Percentiles rank a stretch among this genome's conserved stretches.
Evolutionary conservation across 2,329 filamentous ascomycete genomes (phyloP).

Genomic region (Colletotrichum siamense): DNA sequence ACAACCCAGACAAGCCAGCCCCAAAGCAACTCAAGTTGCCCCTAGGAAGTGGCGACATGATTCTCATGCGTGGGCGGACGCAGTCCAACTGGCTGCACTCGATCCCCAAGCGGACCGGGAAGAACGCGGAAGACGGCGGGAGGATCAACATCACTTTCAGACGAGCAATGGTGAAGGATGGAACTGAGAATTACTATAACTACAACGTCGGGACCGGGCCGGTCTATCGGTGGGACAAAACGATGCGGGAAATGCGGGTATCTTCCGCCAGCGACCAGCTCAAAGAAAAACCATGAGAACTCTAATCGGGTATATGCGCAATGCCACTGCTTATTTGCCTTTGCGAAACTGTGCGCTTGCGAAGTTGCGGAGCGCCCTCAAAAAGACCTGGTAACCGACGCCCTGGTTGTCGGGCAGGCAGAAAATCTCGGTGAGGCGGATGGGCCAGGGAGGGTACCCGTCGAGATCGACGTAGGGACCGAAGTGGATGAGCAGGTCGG

Average conservation of each 20-base stretch:
- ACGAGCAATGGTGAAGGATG: slow-evolving; percentile 71
- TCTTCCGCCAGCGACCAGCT: slow-evolving; percentile 31
- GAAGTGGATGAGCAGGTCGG: slow-evolving; percentile 89
- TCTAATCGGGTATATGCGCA: slow-evolving; percentile 14
- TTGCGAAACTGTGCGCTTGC: slow-evolving; percentile 88
- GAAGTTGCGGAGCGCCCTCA: slow-evolving; percentile 83
- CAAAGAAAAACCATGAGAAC: neutral
- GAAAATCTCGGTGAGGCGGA: slow-evolving; percentile 94
- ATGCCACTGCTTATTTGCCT: slow-evolving; percentile 58
- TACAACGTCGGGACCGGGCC: slow-evolving; percentile 79
- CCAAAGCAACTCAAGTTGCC: slow-evolving; percentile 52
- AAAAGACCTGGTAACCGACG: slow-evolving; percentile 93
- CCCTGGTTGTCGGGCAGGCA: slow-evolving; percentile 76
- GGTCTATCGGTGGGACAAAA: slow-evolving; percentile 71
- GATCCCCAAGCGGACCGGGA: slow-evolving; percentile 75
- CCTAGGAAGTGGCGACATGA: slow-evolving; percentile 75
- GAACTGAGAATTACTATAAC: slow-evolving; percentile 83
- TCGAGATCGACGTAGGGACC: slow-evolving; percentile 82
- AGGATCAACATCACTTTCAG: slow-evolving; percentile 82
- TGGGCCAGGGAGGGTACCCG: slow-evolving; percentile 96
- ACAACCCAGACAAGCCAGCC: neutral
- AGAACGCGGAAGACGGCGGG: slow-evolving; percentile 65
- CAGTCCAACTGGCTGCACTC: slow-evolving; percentile 80
- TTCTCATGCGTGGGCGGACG: slow-evolving; percentile 78
- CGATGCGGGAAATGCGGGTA: slow-evolving; percentile 52